These are phyloP conservation scores for Candida loeiensis DNA, from an alignment of 805 yeast species.

Conservation along the genomic window DNA sequence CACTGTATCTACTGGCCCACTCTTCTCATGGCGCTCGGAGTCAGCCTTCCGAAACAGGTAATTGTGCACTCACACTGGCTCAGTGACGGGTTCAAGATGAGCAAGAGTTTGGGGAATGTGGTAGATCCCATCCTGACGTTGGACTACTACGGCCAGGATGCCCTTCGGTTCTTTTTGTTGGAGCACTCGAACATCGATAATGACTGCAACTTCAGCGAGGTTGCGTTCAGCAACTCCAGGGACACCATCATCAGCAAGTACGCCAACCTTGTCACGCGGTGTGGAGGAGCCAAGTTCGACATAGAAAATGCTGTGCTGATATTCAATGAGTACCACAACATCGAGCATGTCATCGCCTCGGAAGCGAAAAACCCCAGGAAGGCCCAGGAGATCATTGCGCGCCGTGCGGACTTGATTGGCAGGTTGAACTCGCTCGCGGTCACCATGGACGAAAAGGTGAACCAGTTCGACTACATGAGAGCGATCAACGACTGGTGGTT, in stretches of 20 bases:
- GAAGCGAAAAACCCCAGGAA: conserved; percentile 12
- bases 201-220: conserved; percentile 78
- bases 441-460: conserved; percentile 43
- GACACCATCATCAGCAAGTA: conserved; percentile 74
- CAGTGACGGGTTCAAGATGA: conserved; percentile 86
- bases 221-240: conserved; percentile 48
- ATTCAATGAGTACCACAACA: conserved; percentile 18
- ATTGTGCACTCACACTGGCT: conserved; percentile 96
- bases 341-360: conserved; percentile 20
- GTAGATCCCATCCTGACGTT: conserved; percentile 80
- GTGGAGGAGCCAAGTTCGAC: conserved; percentile 67
- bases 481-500: conserved; percentile 61
- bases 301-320: conserved; percentile 43
- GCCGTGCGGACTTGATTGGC: conserved; percentile 21
- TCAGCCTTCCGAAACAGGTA: conserved; percentile 66
- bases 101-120: conserved; percentile 88
- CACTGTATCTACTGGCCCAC: conserved; percentile 96
- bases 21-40: conserved; percentile 76
- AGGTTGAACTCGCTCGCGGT: conserved; percentile 33
- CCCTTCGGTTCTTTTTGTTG: conserved; percentile 70
- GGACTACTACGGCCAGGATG: conserved; percentile 63
- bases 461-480: conserved; percentile 48
- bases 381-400: conserved; percentile 15
- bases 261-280: conserved; percentile 74
- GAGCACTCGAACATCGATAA: conserved; percentile 70